Base-by-base conservation (phyloP, 257 asterid species). In the Solanum paucissectum region DNA sequence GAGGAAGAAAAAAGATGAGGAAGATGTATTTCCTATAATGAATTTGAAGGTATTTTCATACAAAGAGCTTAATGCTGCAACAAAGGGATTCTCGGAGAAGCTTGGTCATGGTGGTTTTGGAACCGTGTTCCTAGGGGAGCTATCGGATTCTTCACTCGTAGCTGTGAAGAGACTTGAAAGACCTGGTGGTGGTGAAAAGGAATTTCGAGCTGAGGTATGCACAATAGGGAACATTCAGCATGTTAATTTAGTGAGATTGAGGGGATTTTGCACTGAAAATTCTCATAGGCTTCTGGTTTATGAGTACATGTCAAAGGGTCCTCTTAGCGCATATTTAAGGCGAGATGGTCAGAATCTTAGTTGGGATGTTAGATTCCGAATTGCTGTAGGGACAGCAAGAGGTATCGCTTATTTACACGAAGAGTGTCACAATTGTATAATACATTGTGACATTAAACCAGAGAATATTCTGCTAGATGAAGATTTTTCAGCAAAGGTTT, bases 91-190 rank as follows among this genome's bases (percentile, higher is more conserved):
- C 86, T 94, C 98, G 0, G 95, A 91, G 72, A 95, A 95, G 92
- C 95, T 95, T 16, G 98, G 98, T 2, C 97, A 94, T 83, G 98
- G 98, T 44, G 98, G 98, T 13, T 95, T 94, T 68, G 98, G 98
- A 21, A 94, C 96, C 0, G 98, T 96, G 58, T 95, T 95, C 79
- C 95, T 77, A 40, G 98, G 98, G 10, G 91, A 58, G 68, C 77
- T 96, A 29, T 88, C 92, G 1, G 96, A 95, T 89, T 91, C 95
- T 68, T 88, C 95, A 0, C 60, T 87, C 2, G 94, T 95, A 58
- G 98, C 98, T 49, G 98, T 94, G 88, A 95, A 95, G 86, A 91
- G 98, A 29, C 98, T 94, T 5, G 98, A 94, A 87, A 89, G 96
- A 88, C 94, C 96, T 12, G 95, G 97, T 66, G 93, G 96, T 13